Conservation (phyloP, 1,139 yeast genomes). For the Candida sp. region DNA sequence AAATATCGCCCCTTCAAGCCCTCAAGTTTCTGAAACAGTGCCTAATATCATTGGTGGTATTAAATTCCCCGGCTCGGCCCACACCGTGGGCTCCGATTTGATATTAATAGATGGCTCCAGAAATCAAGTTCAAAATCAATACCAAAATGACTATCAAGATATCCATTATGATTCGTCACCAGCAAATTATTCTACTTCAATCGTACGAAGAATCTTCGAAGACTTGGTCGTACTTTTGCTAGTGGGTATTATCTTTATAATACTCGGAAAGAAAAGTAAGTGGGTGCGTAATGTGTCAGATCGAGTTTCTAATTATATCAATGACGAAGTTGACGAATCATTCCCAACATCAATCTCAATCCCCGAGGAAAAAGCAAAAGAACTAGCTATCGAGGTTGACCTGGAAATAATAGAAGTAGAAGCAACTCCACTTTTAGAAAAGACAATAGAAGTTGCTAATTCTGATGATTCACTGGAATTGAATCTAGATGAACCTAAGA, state of each 20-base stretch:
- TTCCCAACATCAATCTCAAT: not conserved
- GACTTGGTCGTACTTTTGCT: slow-evolving; percentile 42
- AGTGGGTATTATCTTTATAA: slow-evolving; percentile 18
- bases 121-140: not conserved
- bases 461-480: slow-evolving; percentile 8
- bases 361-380: slow-evolving; percentile 17
- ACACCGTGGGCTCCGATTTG: slow-evolving; percentile 11
- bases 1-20: not conserved
- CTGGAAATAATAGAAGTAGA: slow-evolving; percentile 5
- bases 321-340: not conserved
- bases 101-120: slow-evolving; percentile 9
- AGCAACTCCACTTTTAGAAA: slow-evolving; percentile 2
- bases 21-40: slow-evolving; percentile 1
- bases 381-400: slow-evolving; percentile 8
- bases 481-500: not conserved
- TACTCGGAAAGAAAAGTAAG: slow-evolving; percentile 18
- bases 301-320: slow-evolving; percentile 1
- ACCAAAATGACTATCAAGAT: not conserved
- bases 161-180: not conserved
- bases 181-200: not conserved
- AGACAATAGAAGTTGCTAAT: slow-evolving; percentile 11
- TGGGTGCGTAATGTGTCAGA: not conserved
- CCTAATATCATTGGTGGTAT: slow-evolving; percentile 39
- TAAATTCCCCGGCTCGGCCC: slow-evolving; percentile 21
- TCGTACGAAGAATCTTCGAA: slow-evolving; percentile 40